Percentiles rank a stretch among this genome's conserved stretches.
phyloP scores from a whole-genome alignment of 352 stramenopile species.

The Globisporangium middletonii region DNA sequence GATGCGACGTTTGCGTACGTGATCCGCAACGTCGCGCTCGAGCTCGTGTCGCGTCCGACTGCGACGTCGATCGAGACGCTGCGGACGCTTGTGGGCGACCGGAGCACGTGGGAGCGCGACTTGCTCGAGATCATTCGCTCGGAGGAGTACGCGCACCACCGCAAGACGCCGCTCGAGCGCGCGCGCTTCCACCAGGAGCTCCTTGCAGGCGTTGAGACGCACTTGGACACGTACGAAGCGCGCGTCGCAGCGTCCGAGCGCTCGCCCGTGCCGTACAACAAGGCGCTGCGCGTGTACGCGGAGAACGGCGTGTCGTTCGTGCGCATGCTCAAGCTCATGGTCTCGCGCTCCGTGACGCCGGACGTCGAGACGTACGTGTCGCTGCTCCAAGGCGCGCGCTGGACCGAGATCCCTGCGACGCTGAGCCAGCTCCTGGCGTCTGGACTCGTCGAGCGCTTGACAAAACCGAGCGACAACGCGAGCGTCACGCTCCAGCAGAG shows the following conservation, averaged over 20 bases:
- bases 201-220: constrained; percentile 28
- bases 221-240: constrained; percentile 49
- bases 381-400: constrained; percentile 55
- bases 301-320: constrained; percentile 48
- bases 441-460: constrained; percentile 31
- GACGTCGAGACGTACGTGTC: constrained; percentile 56
- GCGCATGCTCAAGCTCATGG: constrained; percentile 53
- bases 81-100: constrained; percentile 21
- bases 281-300: constrained; percentile 53
- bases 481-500: constrained; percentile 13
- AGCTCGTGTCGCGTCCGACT: constrained; percentile 21
- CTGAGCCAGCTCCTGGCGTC: constrained; percentile 53
- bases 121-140: constrained; percentile 48
- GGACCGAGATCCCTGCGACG: constrained; percentile 58
- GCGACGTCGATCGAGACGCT: constrained; percentile 30
- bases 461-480: constrained; percentile 2
- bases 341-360: constrained; percentile 37
- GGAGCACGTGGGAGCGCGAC: constrained; percentile 35
- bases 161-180: constrained; percentile 48
- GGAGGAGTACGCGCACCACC: constrained; percentile 52
- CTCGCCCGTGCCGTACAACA: constrained; percentile 44
- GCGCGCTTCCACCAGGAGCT: constrained; percentile 38
- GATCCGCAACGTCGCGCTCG: constrained; percentile 50
- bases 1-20: constrained; percentile 40
- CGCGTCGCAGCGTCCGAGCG: constrained; percentile 11